Evolutionary conservation across 805 yeast species (phyloP), one percentile per base, ranked within the genome.

Genomic region (Debaryomyces tyrocola): DNA sequence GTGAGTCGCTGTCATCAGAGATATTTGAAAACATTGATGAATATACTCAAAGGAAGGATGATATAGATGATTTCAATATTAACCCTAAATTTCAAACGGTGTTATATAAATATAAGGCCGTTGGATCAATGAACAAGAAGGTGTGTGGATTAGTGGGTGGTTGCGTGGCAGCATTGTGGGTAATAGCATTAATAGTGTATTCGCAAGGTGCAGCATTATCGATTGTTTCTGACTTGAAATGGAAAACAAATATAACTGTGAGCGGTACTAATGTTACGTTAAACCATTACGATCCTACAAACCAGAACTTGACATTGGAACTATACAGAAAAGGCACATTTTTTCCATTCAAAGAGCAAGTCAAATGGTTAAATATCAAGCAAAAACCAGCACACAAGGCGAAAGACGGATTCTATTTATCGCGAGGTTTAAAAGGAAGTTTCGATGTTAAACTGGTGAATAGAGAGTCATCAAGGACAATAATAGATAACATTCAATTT

Each of bases 401-500:
- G 10, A 41, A 51, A 3, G 61, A 60, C 7, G 77, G 76, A 1
- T 70, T 51, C 48, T 71, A 63, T 46, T 44, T 67, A 35, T 58
- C 60, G 2, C 39, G 49, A 4, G 52, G 47, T 21, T 14, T n/a
- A 3, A 27, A 43, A 2, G 48, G 48, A 3, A 37, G 45, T 10
- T 60, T 53, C 31, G 51, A 58, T 3, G 51, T 72, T 6, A 53
- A 53, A n/a, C 64, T 63, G 47, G 49, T 57, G 0, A 64, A 70
- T 46, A 48, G 66, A 3, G 49, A 49, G 1, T 75, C 49, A 46
- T 49, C 48, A 33, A 60, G 57, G 31, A 54, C 59, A 2, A 42
- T 79, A 4, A 57, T 72, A 17, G 65, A 63, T 14, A 35, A 57
- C 6, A 40, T 43, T 4, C 64, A 58, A 24, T 75, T 87, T 44